Conservation (phyloP, 495 filamentous ascomycete species). For the Aspergillus wentii region DNA sequence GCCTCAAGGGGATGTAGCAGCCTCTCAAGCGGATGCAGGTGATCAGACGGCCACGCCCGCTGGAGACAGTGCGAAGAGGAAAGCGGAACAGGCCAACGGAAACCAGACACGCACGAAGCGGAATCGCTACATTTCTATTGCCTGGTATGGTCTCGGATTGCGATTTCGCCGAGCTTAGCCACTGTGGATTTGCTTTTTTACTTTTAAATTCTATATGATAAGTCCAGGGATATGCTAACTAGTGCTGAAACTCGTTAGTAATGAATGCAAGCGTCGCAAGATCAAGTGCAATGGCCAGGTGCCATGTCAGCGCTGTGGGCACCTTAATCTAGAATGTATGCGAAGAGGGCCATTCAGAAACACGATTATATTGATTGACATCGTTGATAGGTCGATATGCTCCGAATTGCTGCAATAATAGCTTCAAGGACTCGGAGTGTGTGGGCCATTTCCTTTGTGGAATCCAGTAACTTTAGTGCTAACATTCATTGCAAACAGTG, state of each 20-base stretch:
- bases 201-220: background rate
- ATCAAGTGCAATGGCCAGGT: constrained; percentile 93
- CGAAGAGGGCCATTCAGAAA: background rate
- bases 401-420: constrained; percentile 79
- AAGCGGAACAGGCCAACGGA: constrained; percentile 44
- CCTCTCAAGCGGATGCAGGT: constrained; percentile 16
- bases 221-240: background rate
- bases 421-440: constrained; percentile 78
- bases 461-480: too few relatives aligned
- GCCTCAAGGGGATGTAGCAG: constrained; percentile 25
- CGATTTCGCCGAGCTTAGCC: background rate
- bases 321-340: constrained; percentile 73
- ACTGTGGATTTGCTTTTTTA: background rate
- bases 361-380: constrained; percentile 3
- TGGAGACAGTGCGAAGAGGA: constrained; percentile 40
- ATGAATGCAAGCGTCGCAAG: constrained; percentile 91
- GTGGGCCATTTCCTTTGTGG: constrained; percentile 11
- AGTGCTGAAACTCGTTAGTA: constrained; percentile 45
- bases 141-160: constrained; percentile 57
- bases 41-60: constrained; percentile 19
- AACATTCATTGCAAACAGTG: constrained; percentile 34
- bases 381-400: constrained; percentile 60
- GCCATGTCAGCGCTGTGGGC: constrained; percentile 84
- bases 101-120: constrained; percentile 48
- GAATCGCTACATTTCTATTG: constrained; percentile 84